A percentile compares a stretch with the other conserved stretches of the same genome.
Evolutionary conservation across 2,329 filamentous ascomycete species (phyloP).

Genomic region (Scedosporium apiospermum): DNA sequence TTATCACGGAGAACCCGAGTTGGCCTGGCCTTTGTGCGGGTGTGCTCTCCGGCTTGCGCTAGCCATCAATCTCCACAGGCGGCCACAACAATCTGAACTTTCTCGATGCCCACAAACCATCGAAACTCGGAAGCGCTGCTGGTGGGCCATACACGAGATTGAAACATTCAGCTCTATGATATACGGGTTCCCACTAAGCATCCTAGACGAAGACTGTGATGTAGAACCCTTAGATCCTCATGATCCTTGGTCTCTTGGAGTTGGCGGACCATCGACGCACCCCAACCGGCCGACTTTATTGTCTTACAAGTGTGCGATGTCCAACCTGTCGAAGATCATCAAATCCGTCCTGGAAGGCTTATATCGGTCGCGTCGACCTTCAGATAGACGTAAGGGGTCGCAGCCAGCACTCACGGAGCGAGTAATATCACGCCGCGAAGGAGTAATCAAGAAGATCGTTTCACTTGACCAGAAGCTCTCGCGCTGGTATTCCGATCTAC

Average conservation of each 20-base stretch:
- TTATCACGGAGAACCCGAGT: conserved; percentile 22
- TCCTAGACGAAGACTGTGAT: conserved; percentile 21
- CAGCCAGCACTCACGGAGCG: background rate
- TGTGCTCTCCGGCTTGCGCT: conserved; percentile 25
- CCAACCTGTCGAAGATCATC: conserved; percentile 11
- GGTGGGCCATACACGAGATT: conserved; percentile 31
- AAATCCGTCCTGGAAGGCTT: conserved; percentile 10
- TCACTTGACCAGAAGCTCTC: background rate
- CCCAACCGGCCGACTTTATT: conserved; percentile 8
- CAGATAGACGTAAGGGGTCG: background rate
- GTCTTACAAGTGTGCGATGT: conserved; percentile 15
- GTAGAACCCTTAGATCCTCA: conserved; percentile 19
- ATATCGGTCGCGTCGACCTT: conserved; percentile 8
- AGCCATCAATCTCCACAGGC: conserved; percentile 21
- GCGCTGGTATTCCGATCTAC: background rate
- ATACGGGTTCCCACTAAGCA: conserved; percentile 25
- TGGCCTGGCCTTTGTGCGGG: conserved; percentile 28
- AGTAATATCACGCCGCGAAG: background rate
- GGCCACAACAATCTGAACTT: background rate
- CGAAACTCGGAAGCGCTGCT: conserved; percentile 24
- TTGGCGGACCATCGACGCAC: background rate
- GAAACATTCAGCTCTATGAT: conserved; percentile 30
- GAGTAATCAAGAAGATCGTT: background rate
- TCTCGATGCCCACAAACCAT: background rate
- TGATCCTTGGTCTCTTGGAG: conserved; percentile 11